These are phyloP conservation scores for Exophiala sp. DNA, from an alignment of 2,329 filamentous ascomycete species.

Conservation along the genomic window DNA sequence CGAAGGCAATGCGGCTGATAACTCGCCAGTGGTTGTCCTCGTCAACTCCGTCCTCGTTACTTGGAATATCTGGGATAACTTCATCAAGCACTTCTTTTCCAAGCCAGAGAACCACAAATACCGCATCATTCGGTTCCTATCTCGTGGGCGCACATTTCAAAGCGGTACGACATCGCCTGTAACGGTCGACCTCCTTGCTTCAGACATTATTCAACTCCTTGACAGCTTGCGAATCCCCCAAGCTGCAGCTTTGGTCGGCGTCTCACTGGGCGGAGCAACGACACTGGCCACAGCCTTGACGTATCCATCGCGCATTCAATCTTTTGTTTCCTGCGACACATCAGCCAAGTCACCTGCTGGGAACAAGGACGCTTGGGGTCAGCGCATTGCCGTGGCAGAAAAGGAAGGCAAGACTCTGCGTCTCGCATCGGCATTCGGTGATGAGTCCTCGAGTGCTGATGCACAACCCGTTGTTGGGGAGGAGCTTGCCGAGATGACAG, in stretches of 20 bases:
- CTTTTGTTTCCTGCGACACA: conserved; percentile 74
- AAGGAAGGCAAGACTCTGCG: conserved; percentile 40
- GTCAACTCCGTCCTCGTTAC: conserved; percentile 77
- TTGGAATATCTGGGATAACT: conserved; percentile 74
- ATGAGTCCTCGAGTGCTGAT: conserved; percentile 38
- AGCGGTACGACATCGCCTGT: conserved; percentile 33
- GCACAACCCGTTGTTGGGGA: conserved; percentile 56
- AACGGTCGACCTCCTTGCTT: conserved; percentile 63
- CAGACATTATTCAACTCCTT: conserved; percentile 65
- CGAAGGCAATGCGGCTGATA: conserved; percentile 61
- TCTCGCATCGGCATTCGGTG: conserved; percentile 5
- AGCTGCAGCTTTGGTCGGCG: conserved; percentile 67
- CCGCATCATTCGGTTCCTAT: conserved; percentile 73
- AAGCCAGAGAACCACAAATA: conserved; percentile 59
- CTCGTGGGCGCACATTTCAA: conserved; percentile 61
- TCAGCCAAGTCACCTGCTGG: conserved; percentile 67
- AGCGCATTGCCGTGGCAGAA: conserved; percentile 67
- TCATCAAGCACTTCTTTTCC: conserved; percentile 59
- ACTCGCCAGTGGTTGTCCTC: conserved; percentile 70
- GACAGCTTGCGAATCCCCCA: conserved; percentile 65
- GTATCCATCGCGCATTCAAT: conserved; percentile 56
- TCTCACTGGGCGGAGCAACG: conserved; percentile 78
- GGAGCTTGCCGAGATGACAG: conserved; percentile 66
- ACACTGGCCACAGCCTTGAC: conserved; percentile 69
- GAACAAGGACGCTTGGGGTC: conserved; percentile 76